phyloP scores from a whole-genome alignment of 1,139 yeast species.

The Debaryomyces sp. region DNA sequence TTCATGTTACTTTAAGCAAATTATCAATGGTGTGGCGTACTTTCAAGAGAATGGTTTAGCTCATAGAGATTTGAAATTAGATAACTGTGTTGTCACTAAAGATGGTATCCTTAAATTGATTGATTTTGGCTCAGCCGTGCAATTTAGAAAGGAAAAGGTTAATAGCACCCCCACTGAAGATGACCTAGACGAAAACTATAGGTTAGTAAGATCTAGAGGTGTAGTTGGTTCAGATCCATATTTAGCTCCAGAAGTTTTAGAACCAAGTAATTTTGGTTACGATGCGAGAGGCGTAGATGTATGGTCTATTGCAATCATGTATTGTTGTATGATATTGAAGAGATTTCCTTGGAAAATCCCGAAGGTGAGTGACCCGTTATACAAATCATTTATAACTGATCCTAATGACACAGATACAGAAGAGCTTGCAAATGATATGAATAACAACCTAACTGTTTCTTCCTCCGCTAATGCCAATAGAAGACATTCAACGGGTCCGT shows the following conservation, averaged over 20 bases:
- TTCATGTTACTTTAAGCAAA: constrained; percentile 70
- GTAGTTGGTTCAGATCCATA: constrained; percentile 84
- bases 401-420: constrained; percentile 12
- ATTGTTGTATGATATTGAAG: constrained; percentile 70
- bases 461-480: background rate
- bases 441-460: background rate
- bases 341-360: constrained; percentile 85
- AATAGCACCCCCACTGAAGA: constrained; percentile 27
- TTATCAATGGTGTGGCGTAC: constrained; percentile 60
- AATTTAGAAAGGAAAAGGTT: constrained; percentile 45
- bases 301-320: constrained; percentile 82
- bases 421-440: constrained; percentile 9
- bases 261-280: constrained; percentile 46
- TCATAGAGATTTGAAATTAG: constrained; percentile 75
- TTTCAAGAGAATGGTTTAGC: constrained; percentile 72
- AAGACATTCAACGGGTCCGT: constrained; percentile 27
- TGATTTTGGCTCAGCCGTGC: constrained; percentile 79
- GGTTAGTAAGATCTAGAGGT: constrained; percentile 55
- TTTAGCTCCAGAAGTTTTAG: constrained; percentile 74
- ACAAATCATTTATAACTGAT: constrained; percentile 41
- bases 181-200: constrained; percentile 24
- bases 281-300: constrained; percentile 76
- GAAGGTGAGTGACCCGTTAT: constrained; percentile 56
- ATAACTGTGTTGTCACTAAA: constrained; percentile 70
- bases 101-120: constrained; percentile 68